Evolutionary conservation across 495 filamentous ascomycete species (phyloP).

Genomic region (Xylaria grammica): DNA sequence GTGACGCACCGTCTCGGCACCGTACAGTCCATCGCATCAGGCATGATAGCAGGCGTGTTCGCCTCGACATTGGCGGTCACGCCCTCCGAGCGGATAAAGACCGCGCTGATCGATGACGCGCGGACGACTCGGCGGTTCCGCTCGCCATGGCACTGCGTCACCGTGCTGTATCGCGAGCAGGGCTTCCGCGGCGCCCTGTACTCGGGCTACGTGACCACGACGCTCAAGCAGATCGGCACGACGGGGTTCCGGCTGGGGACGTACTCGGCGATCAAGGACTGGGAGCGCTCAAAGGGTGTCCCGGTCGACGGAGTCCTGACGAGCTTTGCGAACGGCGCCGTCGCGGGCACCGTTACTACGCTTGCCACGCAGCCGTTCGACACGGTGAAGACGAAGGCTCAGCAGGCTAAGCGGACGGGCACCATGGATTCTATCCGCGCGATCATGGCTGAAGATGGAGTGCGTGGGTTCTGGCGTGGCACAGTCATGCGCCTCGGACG

Average conservation of each 20-base stretch:
- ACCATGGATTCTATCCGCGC: slow-evolving; percentile 57
- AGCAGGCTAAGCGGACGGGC: slow-evolving; percentile 59
- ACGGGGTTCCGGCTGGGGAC: slow-evolving; percentile 69
- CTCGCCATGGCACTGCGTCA: slow-evolving; percentile 56
- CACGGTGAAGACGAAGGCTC: slow-evolving; percentile 67
- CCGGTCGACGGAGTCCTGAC: slow-evolving; percentile 30
- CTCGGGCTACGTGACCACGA: slow-evolving; percentile 64
- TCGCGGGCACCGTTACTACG: slow-evolving; percentile 66
- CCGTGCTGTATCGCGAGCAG: slow-evolving; percentile 52
- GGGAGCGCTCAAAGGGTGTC: slow-evolving; percentile 49
- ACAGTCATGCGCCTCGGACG: slow-evolving; percentile 70
- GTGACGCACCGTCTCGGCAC: slow-evolving; percentile 62
- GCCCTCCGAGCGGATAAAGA: slow-evolving; percentile 71
- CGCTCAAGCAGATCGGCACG: slow-evolving; percentile 69
- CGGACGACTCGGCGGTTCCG: slow-evolving; percentile 55
- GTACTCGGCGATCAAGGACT: slow-evolving; percentile 72
- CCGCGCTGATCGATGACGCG: slow-evolving; percentile 72
- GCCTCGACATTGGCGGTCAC: slow-evolving; percentile 67
- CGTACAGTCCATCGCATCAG: slow-evolving; percentile 60
- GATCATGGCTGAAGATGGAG: slow-evolving; percentile 59
- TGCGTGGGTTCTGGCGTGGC: slow-evolving; percentile 68
- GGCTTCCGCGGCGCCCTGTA: slow-evolving; percentile 62
- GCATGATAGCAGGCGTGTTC: slow-evolving; percentile 65
- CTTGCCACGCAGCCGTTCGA: slow-evolving; percentile 70
- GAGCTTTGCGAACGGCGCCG: slow-evolving; percentile 65